Evolutionary conservation across 352 stramenopile species (phyloP), one percentile per base, ranked within the genome.

Genomic region (Pseudoperonospora humuli): DNA sequence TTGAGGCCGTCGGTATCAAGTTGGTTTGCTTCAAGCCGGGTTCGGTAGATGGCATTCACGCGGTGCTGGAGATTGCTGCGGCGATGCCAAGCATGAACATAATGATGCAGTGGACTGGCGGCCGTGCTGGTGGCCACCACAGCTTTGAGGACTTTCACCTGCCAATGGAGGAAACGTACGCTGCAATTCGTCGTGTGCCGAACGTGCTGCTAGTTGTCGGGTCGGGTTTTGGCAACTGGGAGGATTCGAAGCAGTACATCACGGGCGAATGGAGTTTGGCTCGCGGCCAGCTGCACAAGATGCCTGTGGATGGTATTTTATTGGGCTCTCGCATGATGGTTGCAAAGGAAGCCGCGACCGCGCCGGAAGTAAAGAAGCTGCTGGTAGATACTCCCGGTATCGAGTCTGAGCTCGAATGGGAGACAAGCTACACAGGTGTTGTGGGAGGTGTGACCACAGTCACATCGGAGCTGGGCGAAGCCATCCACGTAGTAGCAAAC

Each of bases 71-170:
- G 8, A 91, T 95, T 41, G 81, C 81, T 14, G 45, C 46, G 11
- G 69, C 66, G 2, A 45, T 61, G 33, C 73, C 75, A 6, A 64
- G 36, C 7, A 88, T 93, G 73, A 71, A 69, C 23, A 61, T 95
- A 29, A 89, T 95, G 73, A 44, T 95, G 14, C 81, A 93, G 64
- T 95, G 84, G 81, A 93, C 84, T 28, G 82, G 78, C 7, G 79
- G 81, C 29, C 81, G 81, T 23, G 84, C 78, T 18, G 81, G 84
- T 60, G 81, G 84, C 9, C 84, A 93, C 59, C 81, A 95, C 67
- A 91, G 76, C 47, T 93, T 89, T 24, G 81, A 95, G 50, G 81
- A 95, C 57, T 91, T 95, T 45, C 84, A 93, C 61, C 38, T 72
- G 25, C 79, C 84, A 7, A 62, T 95, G 7, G 67, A 84, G 23